phyloP scores from a whole-genome alignment of 345 rosid genomes.

The Linum lewisii region DNA sequence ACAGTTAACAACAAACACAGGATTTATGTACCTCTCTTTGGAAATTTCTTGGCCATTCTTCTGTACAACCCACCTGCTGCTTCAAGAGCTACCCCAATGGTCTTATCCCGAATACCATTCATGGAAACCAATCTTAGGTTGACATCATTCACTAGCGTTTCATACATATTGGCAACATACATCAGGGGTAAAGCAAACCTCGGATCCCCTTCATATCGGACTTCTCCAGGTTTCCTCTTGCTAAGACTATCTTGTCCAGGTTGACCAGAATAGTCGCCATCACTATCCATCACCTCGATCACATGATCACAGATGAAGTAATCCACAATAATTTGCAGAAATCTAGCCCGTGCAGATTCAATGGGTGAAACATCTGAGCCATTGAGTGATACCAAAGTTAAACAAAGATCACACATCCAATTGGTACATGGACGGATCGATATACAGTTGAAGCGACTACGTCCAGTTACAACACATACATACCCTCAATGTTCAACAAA shows the following conservation, averaged over 20 bases:
- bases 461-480: no score
- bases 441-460: not conserved
- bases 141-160: conserved; percentile 65
- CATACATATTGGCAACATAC: conserved; percentile 91
- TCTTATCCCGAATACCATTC: conserved; percentile 72
- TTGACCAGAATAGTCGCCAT: conserved; percentile 34
- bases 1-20: not conserved
- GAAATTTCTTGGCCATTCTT: conserved; percentile 72
- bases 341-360: conserved; percentile 71
- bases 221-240: conserved; percentile 71
- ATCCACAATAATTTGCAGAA: conserved; percentile 69
- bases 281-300: conserved; percentile 45
- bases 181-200: conserved; percentile 67
- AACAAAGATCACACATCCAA: not conserved
- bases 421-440: not conserved
- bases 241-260: conserved; percentile 39
- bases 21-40: conserved; percentile 57
- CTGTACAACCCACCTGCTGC: conserved; percentile 94
- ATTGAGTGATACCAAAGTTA: no score
- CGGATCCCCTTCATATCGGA: conserved; percentile 72
- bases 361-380: conserved; percentile 69
- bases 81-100: conserved; percentile 85
- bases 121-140: conserved; percentile 65
- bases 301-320: conserved; percentile 58
- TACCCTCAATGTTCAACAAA: conserved; percentile 60